A percentile compares a stretch with the other conserved stretches of the same genome.
phyloP scores from a whole-genome alignment of 2,329 filamentous ascomycete species.

The Dryadomyces quercivorus region DNA sequence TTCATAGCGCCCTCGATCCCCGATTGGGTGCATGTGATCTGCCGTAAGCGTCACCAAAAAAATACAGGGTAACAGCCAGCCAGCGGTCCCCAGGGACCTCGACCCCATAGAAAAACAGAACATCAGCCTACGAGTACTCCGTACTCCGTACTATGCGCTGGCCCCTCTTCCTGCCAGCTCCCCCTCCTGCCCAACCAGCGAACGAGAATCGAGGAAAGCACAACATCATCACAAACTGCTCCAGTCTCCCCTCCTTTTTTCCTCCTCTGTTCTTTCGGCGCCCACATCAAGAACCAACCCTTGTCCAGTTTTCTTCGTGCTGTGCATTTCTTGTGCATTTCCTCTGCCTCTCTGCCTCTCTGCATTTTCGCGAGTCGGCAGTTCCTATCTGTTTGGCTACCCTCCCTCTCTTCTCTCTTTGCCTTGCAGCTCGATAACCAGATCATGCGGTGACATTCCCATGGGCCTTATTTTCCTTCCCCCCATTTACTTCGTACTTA shows the following conservation, averaged over 20 bases:
- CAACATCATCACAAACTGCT: conserved; percentile 1
- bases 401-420: neutral
- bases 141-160: neutral
- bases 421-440: neutral
- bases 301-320: no score
- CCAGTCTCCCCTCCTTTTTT: neutral
- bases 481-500: neutral
- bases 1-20: neutral
- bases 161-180: neutral
- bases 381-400: neutral
- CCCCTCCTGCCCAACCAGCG: neutral
- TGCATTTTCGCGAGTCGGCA: no score
- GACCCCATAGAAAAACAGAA: neutral
- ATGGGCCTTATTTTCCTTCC: neutral
- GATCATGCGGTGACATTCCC: neutral
- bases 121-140: neutral
- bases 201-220: neutral
- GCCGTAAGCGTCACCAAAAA: conserved; percentile 5
- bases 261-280: neutral
- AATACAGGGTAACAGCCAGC: no score
- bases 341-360: no score
- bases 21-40: conserved; percentile 4
- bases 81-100: neutral
- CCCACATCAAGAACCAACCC: no score
- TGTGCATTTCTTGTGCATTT: no score